Evolutionary conservation across 1,284 basidiomycete genomes (phyloP).

Genomic region (Ustilago xerochloae): DNA sequence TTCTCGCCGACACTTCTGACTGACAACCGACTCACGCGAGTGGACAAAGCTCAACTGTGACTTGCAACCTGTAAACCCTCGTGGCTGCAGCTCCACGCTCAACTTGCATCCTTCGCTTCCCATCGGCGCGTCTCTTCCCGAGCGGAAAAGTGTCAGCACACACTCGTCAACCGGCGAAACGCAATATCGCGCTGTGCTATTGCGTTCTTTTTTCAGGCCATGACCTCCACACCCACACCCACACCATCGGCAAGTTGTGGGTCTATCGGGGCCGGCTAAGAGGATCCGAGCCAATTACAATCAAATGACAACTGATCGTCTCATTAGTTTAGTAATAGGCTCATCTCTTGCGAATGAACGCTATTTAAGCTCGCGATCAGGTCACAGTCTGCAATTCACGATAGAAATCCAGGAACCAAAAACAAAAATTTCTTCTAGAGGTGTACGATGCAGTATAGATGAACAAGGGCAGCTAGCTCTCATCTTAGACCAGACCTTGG

Average conservation of each 20-base stretch:
- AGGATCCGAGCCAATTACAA: not conserved
- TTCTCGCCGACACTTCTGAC: not conserved
- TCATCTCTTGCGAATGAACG: no score
- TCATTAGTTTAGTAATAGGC: no score
- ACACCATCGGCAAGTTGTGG: not conserved
- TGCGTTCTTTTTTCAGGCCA: not conserved
- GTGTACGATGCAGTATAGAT: not conserved
- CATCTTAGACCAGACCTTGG: not conserved
- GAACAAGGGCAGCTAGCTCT: no score
- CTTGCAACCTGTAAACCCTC: not conserved
- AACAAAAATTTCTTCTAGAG: conserved; percentile 12
- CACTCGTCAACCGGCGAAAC: not conserved
- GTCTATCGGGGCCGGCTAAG: not conserved
- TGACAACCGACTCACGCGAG: not conserved
- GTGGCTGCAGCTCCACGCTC: not conserved
- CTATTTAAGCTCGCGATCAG: no score
- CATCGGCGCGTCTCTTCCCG: not conserved
- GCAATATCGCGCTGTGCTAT: not conserved
- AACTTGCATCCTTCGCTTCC: no score
- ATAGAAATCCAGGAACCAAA: not conserved
- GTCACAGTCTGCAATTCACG: no score
- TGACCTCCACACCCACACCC: conserved; percentile 5
- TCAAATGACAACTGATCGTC: no score
- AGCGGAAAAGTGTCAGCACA: conserved; percentile 3
- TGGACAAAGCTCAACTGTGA: not conserved